Base-by-base conservation (phyloP, 2,329 filamentous ascomycete genomes). In the Elsinoe australis region DNA sequence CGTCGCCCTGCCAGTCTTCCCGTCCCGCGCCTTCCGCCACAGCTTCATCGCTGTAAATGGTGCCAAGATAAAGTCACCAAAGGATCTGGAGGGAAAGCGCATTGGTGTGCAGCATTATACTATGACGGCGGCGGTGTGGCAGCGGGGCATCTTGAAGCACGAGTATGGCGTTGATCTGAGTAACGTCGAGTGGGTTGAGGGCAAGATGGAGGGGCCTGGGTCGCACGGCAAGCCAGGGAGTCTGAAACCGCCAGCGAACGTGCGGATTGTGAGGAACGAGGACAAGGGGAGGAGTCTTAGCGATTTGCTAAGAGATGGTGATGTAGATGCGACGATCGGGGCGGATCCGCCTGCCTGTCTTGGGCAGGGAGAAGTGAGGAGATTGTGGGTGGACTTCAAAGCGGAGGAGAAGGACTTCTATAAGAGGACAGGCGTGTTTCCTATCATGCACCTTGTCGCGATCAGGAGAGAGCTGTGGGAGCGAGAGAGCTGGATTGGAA, bases 41-140 rank as follows among this genome's bases (percentile, higher is more conserved):
- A 50, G 54, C 31, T 63, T 58, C 55, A 65, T 66, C 38, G 57
- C 50, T 18, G 58, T 67, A 22, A 65, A 67, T 47, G 55, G 49
- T 6, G 51, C 58, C 39, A 54, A 49, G 22, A 51, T 66, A 42
- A 59, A 58, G 47, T 53, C 52, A 18, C 61, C 62, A 3, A 49
- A 47, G 9, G 64, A 66, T 51, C 53, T 65, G 6, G 60, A 60
- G 19, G 63, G 63, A 14, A 64, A 64, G 50, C 57, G 52, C 14
- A 59, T 67, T 32, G 64, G 64, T 7, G 61, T 67, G 0, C 64
- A 62, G 52, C 51, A 62, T 14, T 66, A 67, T 52, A 65, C 63
- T 15, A 65, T 66, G 64, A 66, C 64, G 3, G 64, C 64, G 7
- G 64, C 63, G 1, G 64, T 67, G 5, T 67, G 61, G 61, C 59